Conservation (phyloP, 352 stramenopile species). For the Blastocystis sp. region DNA sequence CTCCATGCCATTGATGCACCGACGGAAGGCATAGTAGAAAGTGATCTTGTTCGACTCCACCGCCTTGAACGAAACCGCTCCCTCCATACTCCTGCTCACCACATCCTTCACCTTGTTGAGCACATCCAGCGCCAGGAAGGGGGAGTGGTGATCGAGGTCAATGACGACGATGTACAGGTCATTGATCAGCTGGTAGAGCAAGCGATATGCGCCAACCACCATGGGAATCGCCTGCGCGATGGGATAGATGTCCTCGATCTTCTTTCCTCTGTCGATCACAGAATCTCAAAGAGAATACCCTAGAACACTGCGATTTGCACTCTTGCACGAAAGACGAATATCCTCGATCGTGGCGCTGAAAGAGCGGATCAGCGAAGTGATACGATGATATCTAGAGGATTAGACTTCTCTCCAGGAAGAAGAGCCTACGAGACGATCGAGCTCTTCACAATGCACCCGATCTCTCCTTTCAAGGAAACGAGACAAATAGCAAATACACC, state of each 20-base stretch:
- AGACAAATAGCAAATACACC: conserved; percentile 51
- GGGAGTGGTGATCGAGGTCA: conserved; percentile 23
- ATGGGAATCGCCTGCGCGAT: conserved; percentile 36
- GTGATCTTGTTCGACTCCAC: conserved; percentile 49
- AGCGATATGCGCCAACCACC: conserved; percentile 38
- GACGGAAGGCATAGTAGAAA: conserved; percentile 51
- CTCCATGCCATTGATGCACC: conserved; percentile 49
- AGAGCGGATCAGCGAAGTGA: background rate
- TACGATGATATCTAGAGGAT: conserved; percentile 43
- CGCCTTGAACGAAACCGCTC: background rate
- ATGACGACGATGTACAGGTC: conserved; percentile 49
- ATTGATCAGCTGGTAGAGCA: conserved; percentile 50
- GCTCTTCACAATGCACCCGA: conserved; percentile 54
- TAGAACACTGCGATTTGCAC: background rate
- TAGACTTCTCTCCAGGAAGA: background rate
- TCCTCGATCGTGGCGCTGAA: conserved; percentile 45
- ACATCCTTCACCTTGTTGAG: conserved; percentile 10
- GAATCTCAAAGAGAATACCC: background rate
- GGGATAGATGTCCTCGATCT: conserved; percentile 49
- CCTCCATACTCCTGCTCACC: background rate
- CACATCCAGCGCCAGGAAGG: conserved; percentile 48
- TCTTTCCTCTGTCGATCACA: conserved; percentile 10
- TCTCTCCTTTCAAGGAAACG: conserved; percentile 55
- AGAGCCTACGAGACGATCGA: conserved; percentile 48
- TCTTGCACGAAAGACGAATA: conserved; percentile 36